phyloP scores from a whole-genome alignment of 345 rosid species.

The Arabidopsis suecica region DNA sequence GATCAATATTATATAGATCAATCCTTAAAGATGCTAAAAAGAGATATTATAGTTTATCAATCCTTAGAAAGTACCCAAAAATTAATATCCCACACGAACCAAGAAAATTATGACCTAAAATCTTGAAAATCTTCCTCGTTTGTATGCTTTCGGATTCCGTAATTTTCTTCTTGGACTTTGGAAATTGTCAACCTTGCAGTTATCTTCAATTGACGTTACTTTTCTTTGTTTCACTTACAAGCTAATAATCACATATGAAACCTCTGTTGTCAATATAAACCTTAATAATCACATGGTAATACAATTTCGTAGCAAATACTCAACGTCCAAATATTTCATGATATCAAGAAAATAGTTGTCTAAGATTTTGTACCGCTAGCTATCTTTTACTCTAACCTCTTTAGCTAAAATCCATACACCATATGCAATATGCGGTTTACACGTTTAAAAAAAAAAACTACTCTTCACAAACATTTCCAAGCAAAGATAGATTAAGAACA shows the following conservation, averaged over 20 bases:
- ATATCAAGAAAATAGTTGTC: neutral
- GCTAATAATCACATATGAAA: slow-evolving; percentile 34
- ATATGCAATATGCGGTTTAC: slow-evolving; percentile 9
- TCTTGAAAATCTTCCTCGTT: slow-evolving; percentile 22
- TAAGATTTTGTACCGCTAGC: neutral
- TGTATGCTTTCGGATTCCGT: slow-evolving; percentile 10
- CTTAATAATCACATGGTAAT: neutral
- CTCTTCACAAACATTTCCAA: slow-evolving; percentile 18
- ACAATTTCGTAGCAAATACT: neutral
- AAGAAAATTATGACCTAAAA: slow-evolving; percentile 24
- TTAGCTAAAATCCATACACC: neutral
- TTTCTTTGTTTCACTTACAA: slow-evolving; percentile 14
- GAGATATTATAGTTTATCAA: slow-evolving; percentile 6
- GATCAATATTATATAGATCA: slow-evolving; percentile 12
- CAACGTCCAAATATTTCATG: neutral
- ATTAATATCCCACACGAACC: slow-evolving; percentile 6
- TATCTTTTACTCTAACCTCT: neutral
- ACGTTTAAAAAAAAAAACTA: neutral
- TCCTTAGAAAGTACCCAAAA: neutral
- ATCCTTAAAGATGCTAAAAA: slow-evolving; percentile 14
- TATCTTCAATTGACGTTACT: slow-evolving; percentile 21
- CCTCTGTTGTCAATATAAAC: slow-evolving; percentile 13
- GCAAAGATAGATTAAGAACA: neutral
- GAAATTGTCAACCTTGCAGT: slow-evolving; percentile 25
- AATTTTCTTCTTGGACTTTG: slow-evolving; percentile 30